These are phyloP conservation scores for Phylloporus rhodoxanthus DNA, from an alignment of 768 basidiomycete species.

Conservation along the genomic window DNA sequence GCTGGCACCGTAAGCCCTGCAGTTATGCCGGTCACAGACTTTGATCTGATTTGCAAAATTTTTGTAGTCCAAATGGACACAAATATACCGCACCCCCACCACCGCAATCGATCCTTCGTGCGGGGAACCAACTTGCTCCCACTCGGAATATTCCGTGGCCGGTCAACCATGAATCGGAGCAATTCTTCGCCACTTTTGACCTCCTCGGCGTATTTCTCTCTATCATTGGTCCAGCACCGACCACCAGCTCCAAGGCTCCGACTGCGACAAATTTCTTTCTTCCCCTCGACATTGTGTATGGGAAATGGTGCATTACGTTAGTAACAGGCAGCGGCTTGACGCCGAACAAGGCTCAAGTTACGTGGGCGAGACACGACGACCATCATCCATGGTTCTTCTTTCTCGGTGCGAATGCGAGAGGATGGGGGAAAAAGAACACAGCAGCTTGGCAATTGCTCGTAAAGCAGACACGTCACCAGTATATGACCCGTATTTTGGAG, in stretches of 20 bases:
- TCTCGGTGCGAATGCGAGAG: neutral
- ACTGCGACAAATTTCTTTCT: neutral
- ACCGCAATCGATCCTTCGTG: neutral
- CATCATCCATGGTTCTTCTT: neutral
- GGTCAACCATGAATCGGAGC: neutral
- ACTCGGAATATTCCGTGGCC: neutral
- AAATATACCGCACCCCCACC: neutral
- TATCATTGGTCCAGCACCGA: neutral
- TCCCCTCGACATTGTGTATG: neutral
- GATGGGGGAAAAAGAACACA: neutral
- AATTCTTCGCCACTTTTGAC: neutral
- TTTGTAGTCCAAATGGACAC: neutral
- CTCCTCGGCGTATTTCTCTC: neutral
- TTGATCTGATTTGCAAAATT: neutral
- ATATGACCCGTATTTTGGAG: neutral
- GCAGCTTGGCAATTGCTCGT: neutral
- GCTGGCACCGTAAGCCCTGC: neutral
- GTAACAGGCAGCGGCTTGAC: neutral
- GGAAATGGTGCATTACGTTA: neutral
- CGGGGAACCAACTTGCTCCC: neutral
- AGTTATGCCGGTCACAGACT: neutral
- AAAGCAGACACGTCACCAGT: neutral
- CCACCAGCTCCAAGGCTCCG: neutral
- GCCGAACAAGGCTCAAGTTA: neutral
- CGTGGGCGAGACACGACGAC: neutral